A percentile compares a stretch with the other conserved stretches of the same genome.
Evolutionary conservation across 2,329 filamentous ascomycete species (phyloP).

Genomic region (Ambrosiella beaveri): DNA sequence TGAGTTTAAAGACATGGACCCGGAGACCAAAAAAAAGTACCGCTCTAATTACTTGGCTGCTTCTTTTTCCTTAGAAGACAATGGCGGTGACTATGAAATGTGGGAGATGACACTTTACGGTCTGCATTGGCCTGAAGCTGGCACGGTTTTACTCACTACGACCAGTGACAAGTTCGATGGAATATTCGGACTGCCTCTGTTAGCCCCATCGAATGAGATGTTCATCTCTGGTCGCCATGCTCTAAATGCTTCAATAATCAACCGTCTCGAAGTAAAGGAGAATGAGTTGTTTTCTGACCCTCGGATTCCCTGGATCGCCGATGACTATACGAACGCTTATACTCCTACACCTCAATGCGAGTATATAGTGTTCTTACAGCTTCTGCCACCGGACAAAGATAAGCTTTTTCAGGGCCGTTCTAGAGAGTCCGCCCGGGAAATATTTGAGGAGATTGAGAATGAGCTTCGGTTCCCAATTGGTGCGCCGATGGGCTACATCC

Average conservation of each 20-base stretch:
- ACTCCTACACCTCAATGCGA: slow-evolving; percentile 44
- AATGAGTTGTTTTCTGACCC: slow-evolving; percentile 44
- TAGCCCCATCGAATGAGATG: slow-evolving; percentile 43
- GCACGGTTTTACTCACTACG: slow-evolving; percentile 65
- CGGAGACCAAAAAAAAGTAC: slow-evolving; percentile 15
- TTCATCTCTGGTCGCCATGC: slow-evolving; percentile 43
- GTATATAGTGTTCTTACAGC: slow-evolving; percentile 70
- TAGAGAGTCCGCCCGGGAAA: slow-evolving; percentile 15
- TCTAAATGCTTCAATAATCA: slow-evolving; percentile 55
- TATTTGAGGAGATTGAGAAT: slow-evolving; percentile 33
- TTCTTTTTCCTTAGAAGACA: slow-evolving; percentile 12
- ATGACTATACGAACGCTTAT: slow-evolving; percentile 34
- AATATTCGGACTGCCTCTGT: slow-evolving; percentile 74
- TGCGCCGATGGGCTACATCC: slow-evolving; percentile 35
- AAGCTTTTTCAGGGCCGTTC: slow-evolving; percentile 1
- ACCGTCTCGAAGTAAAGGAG: slow-evolving; percentile 44
- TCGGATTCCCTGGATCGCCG: slow-evolving; percentile 55
- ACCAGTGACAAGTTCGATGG: slow-evolving; percentile 91
- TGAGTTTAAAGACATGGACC: slow-evolving; percentile 14
- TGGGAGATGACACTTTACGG: slow-evolving; percentile 72
- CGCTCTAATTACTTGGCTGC: slow-evolving; percentile 7
- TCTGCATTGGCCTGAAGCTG: slow-evolving; percentile 69
- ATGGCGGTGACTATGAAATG: slow-evolving; percentile 29
- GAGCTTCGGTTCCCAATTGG: slow-evolving; percentile 46
- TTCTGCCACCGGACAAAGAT: slow-evolving; percentile 36